Evolutionary conservation across 305 asterid species (phyloP).

Genomic region (Fraxinus sp.): DNA sequence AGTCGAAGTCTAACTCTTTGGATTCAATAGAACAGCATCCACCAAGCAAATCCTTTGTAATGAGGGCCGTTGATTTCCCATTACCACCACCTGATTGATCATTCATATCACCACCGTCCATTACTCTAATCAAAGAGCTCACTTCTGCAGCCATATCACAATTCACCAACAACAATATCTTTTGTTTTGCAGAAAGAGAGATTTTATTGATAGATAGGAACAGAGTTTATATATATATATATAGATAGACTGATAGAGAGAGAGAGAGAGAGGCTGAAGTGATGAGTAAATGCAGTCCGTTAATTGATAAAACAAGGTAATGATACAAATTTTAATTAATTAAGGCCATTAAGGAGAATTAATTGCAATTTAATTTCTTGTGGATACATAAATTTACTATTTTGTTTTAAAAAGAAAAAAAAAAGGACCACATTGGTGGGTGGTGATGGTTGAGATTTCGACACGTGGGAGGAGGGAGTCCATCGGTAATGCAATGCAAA

Average conservation of each 20-base stretch:
- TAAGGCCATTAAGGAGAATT: neutral
- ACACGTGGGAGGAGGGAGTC: neutral
- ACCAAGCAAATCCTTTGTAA: constrained; percentile 77
- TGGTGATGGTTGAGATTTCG: neutral
- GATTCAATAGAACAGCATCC: constrained; percentile 60
- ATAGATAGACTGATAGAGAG: neutral
- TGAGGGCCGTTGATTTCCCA: constrained; percentile 53
- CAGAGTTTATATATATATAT: neutral
- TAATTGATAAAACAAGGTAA: neutral
- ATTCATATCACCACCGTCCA: constrained; percentile 45
- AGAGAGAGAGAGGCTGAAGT: neutral
- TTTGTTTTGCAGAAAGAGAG: constrained; percentile 6
- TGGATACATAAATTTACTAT: neutral
- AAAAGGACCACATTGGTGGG: neutral
- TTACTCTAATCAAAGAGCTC: constrained; percentile 48
- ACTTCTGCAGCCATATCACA: constrained; percentile 65
- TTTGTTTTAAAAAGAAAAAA: neutral
- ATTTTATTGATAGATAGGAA: neutral
- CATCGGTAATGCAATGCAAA: constrained; percentile 32
- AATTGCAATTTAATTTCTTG: neutral
- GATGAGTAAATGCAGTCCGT: neutral
- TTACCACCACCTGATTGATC: constrained; percentile 27
- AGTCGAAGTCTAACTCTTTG: constrained; percentile 77
- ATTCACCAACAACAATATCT: constrained; percentile 12
- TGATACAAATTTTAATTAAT: neutral